phyloP scores from a whole-genome alignment of 2,329 filamentous ascomycete species.

The Aspergillus calidoustus region DNA sequence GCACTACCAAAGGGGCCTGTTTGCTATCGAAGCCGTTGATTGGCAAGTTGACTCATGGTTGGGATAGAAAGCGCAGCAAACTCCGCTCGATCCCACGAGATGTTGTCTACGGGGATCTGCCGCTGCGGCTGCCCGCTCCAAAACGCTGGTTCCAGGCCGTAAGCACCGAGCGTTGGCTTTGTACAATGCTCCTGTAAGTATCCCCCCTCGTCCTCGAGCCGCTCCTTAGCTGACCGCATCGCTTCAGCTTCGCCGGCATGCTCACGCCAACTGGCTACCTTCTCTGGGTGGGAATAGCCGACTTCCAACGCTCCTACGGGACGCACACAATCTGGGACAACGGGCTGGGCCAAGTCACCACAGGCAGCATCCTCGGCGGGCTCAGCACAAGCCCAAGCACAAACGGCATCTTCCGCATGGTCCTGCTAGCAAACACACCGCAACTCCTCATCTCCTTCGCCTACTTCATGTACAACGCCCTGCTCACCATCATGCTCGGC shows the following conservation, averaged over 20 bases:
- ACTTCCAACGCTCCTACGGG: background rate
- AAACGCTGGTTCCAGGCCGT: conserved; percentile 15
- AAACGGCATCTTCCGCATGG: conserved; percentile 6
- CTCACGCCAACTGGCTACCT: background rate
- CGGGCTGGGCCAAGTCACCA: conserved; percentile 2
- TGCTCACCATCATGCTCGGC: conserved; percentile 51
- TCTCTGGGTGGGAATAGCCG: background rate
- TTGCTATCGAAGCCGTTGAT: conserved; percentile 14
- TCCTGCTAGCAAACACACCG: conserved; percentile 36
- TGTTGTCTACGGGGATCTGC: background rate
- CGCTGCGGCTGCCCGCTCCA: background rate
- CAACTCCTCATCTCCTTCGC: conserved; percentile 38
- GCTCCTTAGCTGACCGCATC: background rate
- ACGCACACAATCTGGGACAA: conserved; percentile 1
- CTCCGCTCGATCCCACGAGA: background rate
- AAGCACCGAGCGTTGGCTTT: conserved; percentile 7
- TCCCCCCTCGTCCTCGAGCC: background rate
- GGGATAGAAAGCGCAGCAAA: background rate
- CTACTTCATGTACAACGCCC: conserved; percentile 39
- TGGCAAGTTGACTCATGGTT: background rate
- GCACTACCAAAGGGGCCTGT: conserved; percentile 26
- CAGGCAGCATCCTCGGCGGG: conserved; percentile 1
- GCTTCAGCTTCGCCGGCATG: background rate
- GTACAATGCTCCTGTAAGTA: conserved; percentile 13
- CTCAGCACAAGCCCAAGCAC: background rate